Evolutionary conservation across 2,329 filamentous ascomycete genomes (phyloP).

Genomic region (Alternaria triticimaculans): DNA sequence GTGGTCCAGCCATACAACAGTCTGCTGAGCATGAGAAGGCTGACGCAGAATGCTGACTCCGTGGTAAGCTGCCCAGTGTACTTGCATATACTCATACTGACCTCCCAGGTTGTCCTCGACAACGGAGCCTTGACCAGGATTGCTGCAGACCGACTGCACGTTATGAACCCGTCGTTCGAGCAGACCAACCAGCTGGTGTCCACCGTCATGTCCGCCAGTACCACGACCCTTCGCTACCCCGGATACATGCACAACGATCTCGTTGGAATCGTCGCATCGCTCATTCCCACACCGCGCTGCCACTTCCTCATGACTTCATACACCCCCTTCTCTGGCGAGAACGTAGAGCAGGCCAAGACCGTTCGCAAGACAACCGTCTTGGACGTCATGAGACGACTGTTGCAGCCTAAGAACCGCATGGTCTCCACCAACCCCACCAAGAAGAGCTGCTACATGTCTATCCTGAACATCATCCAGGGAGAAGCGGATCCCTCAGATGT

Average conservation of each 20-base stretch:
- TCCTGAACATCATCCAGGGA: constrained; percentile 98
- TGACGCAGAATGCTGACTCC: constrained; percentile 96
- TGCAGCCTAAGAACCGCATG: constrained; percentile 99
- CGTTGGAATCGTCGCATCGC: constrained; percentile 91
- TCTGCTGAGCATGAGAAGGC: constrained; percentile 83
- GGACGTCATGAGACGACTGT: constrained; percentile 92
- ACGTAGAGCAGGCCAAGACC: constrained; percentile 95
- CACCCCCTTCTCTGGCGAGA: constrained; percentile 95
- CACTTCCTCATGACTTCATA: constrained; percentile 99
- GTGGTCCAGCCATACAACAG: constrained; percentile 99
- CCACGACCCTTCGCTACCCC: constrained; percentile 93
- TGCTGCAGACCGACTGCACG: constrained; percentile 90
- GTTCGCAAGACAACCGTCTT: constrained; percentile 97
- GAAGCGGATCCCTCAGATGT: constrained; percentile 96
- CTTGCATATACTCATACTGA: constrained; percentile 24
- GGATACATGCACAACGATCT: constrained; percentile 99
- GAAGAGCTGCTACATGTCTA: constrained; percentile 98
- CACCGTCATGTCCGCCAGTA: constrained; percentile 98
- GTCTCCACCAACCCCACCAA: constrained; percentile 94
- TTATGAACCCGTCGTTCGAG: constrained; percentile 93
- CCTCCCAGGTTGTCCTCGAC: constrained; percentile 76
- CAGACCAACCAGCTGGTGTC: constrained; percentile 95
- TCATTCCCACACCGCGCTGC: constrained; percentile 94
- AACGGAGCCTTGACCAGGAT: constrained; percentile 94
- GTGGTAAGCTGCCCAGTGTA: constrained; percentile 64